Conservation (phyloP, 2,329 filamentous ascomycete species). For the Fusarium stilboides region DNA sequence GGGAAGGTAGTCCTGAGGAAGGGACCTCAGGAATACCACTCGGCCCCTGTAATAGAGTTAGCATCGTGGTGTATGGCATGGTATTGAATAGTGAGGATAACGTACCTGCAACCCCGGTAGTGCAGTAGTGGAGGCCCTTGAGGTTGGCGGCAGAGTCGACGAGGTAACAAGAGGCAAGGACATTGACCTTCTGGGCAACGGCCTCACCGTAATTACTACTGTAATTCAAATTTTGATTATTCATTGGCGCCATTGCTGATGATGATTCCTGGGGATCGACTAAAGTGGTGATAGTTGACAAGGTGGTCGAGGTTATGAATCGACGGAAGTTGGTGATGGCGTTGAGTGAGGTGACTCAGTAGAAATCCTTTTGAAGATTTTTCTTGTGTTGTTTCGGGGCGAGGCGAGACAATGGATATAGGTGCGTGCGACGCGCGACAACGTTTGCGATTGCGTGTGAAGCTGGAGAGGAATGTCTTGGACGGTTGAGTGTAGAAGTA, state of each 20-base stretch:
- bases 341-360: constrained; percentile 20
- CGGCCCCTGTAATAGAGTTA: constrained; percentile 71
- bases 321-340: constrained; percentile 25
- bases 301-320: constrained; percentile 25
- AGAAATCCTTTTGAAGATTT: constrained; percentile 22
- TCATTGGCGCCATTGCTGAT: constrained; percentile 76
- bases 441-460: constrained; percentile 18
- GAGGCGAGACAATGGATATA: not conserved
- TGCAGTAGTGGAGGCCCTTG: constrained; percentile 94
- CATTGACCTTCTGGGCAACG: constrained; percentile 76
- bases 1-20: constrained; percentile 86
- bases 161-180: constrained; percentile 93
- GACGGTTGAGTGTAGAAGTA: constrained; percentile 16
- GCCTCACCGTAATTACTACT: constrained; percentile 84
- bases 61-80: constrained; percentile 5
- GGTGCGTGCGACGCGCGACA: constrained; percentile 12
- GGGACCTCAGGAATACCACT: constrained; percentile 97
- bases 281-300: constrained; percentile 32
- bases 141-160: constrained; percentile 81
- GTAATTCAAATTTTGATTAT: constrained; percentile 76
- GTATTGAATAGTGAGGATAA: constrained; percentile 29
- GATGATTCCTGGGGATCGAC: constrained; percentile 46
- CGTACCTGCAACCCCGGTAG: constrained; percentile 87
- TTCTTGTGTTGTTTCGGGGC: constrained; percentile 15
- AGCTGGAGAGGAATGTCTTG: constrained; percentile 27